Evolutionary conservation across 345 rosid species (phyloP).

Genomic region (Pseudoturritis turrita): DNA sequence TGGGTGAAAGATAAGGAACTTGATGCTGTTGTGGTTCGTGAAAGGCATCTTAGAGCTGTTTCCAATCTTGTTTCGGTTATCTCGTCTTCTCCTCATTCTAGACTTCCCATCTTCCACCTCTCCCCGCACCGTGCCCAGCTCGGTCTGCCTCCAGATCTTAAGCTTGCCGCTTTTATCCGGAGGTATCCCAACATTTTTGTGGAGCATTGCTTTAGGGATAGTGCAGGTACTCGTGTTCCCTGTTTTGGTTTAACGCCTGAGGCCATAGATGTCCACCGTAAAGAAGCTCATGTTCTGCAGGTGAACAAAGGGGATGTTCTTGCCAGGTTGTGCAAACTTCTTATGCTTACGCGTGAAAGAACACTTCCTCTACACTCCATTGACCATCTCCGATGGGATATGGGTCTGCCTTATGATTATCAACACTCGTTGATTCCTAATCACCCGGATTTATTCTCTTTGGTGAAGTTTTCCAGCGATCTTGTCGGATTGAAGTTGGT

Average conservation of each 20-base stretch:
- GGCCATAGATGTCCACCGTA: constrained; percentile 40
- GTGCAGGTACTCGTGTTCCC: constrained; percentile 80
- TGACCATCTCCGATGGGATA: constrained; percentile 82
- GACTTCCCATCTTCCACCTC: constrained; percentile 52
- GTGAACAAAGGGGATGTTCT: constrained; percentile 35
- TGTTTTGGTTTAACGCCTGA: constrained; percentile 57
- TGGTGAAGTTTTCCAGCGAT: constrained; percentile 45
- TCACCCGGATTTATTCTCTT: constrained; percentile 46
- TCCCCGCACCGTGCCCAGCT: constrained; percentile 56
- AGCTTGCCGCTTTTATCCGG: constrained; percentile 60
- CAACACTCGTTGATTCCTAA: constrained; percentile 36
- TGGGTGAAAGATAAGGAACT: constrained; percentile 78
- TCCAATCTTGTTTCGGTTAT: constrained; percentile 54
- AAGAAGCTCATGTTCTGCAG: constrained; percentile 32
- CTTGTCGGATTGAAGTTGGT: constrained; percentile 54
- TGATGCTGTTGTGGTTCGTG: constrained; percentile 53
- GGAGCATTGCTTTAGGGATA: constrained; percentile 47
- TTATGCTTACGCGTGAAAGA: constrained; percentile 65
- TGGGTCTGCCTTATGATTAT: constrained; percentile 71
- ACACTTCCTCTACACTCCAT: constrained; percentile 64
- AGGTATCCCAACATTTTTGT: constrained; percentile 63
- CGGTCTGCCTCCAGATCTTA: constrained; percentile 54
- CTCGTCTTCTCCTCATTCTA: constrained; percentile 30
- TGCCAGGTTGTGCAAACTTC: constrained; percentile 59
- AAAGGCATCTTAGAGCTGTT: constrained; percentile 59